Conservation (phyloP, 371 early-diverging fungal species). For the Mortierella sp. region DNA sequence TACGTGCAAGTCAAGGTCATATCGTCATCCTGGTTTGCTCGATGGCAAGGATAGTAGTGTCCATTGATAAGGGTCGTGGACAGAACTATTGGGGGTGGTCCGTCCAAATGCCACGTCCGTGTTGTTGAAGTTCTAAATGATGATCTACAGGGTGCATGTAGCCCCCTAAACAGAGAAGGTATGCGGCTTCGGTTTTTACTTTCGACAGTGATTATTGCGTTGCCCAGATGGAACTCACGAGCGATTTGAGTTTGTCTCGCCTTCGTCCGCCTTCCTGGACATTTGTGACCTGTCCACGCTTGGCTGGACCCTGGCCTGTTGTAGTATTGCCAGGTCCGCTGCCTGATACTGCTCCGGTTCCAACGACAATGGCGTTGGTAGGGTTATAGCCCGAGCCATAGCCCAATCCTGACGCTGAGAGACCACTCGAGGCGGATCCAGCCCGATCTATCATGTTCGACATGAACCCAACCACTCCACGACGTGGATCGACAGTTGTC, state of each 20-base stretch:
- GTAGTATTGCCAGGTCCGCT: slow-evolving; percentile 14
- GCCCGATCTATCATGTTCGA: slow-evolving; percentile 48
- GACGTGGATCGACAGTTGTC: slow-evolving; percentile 34
- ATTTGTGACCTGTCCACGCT: slow-evolving; percentile 13
- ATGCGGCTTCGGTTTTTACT: neutral
- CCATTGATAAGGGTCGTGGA: too few relatives aligned
- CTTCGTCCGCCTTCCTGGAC: slow-evolving; percentile 37
- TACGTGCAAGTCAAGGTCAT: too few relatives aligned
- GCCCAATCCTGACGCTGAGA: neutral
- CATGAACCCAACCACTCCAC: slow-evolving; percentile 45
- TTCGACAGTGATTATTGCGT: neutral
- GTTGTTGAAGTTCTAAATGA: too few relatives aligned
- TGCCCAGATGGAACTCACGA: slow-evolving; percentile 50
- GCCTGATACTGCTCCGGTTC: neutral
- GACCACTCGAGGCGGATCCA: slow-evolving; percentile 17
- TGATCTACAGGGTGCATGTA: too few relatives aligned
- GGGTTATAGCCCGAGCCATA: slow-evolving; percentile 23
- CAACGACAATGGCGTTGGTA: slow-evolving; percentile 8
- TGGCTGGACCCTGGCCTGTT: slow-evolving; percentile 6
- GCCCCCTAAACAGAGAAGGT: too few relatives aligned
- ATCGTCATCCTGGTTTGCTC: too few relatives aligned
- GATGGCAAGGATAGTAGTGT: too few relatives aligned
- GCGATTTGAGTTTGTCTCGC: slow-evolving; percentile 47
- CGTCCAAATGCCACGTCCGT: too few relatives aligned
- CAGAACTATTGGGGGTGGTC: too few relatives aligned